Evolutionary conservation across 2,329 filamentous ascomycete species (phyloP), one percentile per base, ranked within the genome.

Genomic region (Diaporthe aspalathi): DNA sequence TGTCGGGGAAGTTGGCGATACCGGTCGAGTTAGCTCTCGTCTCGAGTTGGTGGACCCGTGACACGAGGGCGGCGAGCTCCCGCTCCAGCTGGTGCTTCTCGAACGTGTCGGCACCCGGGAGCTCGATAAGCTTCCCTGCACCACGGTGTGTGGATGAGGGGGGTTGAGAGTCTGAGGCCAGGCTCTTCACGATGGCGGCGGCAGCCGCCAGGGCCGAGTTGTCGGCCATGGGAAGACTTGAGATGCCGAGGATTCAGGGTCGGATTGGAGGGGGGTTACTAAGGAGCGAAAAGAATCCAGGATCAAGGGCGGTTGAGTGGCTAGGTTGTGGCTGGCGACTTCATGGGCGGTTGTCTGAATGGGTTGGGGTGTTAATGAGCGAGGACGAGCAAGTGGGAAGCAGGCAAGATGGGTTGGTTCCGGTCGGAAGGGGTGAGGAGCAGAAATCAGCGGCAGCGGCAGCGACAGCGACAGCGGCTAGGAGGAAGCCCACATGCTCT

Each of bases 31-130:
- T 89, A 75, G 93, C 92, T 83, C 92, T 92, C 76, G 90, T 90
- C 85, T 98, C 95, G 76, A 98, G 89, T 75, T 91, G 90, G 74
- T 94, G 92, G 76, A 98, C 90, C 75, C 96, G 88, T 73, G 91
- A 84, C 72, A 92, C 89, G 74, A 98, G 88, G 70, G 93, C 92
- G 65, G 92, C 89, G 71, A 99, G 88, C 83, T 98, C 95, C 72
- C 88, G 87, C 83, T 98, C 94, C 73, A 98, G 89, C 40, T 88
- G 88, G 75, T 89, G 87, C 84, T 98, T 98, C 75, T 92, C 92
- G 45, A 89, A 83, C 54, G 89, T 92, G 72, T 94, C 88, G 71
- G 89, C 87, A 71, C 96, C 96, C 17, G 95, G 95, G 29, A 98
- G 87, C 74, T 87, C 88, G 78, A 95, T 86, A 75, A 88, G 84